A percentile compares a stretch with the other conserved stretches of the same genome.
These are phyloP conservation scores for Cryptosporidium baileyi DNA, from an alignment of 169 alveolate genomes.

Conservation along the genomic window DNA sequence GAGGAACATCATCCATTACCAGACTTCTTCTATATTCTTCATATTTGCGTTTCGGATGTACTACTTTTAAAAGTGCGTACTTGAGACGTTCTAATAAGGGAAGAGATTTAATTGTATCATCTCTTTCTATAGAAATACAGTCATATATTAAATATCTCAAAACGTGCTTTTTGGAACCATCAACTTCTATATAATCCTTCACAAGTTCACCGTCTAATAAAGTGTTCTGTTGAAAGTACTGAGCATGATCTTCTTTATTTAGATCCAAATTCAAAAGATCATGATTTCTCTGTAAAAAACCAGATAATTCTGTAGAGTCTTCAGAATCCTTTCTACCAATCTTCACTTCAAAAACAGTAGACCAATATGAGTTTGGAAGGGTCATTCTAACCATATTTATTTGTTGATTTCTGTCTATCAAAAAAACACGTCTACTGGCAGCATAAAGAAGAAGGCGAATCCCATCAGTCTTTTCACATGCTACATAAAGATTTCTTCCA, in stretches of 20 bases:
- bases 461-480: slow-evolving; percentile 91
- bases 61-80: slow-evolving; percentile 17
- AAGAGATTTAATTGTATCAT: slow-evolving; percentile 74
- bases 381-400: slow-evolving; percentile 80
- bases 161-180: slow-evolving; percentile 53
- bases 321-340: neutral
- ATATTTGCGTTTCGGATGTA: slow-evolving; percentile 24
- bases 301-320: neutral
- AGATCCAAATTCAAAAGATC: slow-evolving; percentile 14
- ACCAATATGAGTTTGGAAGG: slow-evolving; percentile 76
- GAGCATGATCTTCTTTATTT: slow-evolving; percentile 73
- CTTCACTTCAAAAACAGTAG: slow-evolving; percentile 26
- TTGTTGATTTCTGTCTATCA: slow-evolving; percentile 86
- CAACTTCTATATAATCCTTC: slow-evolving; percentile 71
- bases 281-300: neutral
- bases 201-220: slow-evolving; percentile 90
- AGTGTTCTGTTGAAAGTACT: slow-evolving; percentile 83
- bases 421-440: slow-evolving; percentile 83
- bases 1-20: neutral
- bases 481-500: slow-evolving; percentile 81
- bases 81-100: slow-evolving; percentile 83
- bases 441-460: slow-evolving; percentile 84
- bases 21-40: slow-evolving; percentile 1
- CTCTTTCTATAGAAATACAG: slow-evolving; percentile 84
- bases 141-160: slow-evolving; percentile 84